Evolutionary conservation across 495 filamentous ascomycete species (phyloP), one percentile per base, ranked within the genome.

Genomic region (Friedmanniomyces simplex): DNA sequence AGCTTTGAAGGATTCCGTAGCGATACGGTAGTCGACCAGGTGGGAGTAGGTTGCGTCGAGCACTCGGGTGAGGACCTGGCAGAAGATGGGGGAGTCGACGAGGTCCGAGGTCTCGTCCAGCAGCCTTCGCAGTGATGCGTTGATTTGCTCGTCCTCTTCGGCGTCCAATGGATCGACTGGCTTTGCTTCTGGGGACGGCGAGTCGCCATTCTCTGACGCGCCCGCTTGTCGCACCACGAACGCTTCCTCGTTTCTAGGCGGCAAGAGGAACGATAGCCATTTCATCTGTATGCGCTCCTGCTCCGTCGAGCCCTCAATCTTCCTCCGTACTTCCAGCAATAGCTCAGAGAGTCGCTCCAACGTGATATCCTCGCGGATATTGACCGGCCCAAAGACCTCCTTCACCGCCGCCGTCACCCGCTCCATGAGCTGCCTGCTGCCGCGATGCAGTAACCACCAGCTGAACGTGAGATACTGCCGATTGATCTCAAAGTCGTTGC

Each of bases 401-500:
- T 83, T 84, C 21, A 97, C 93, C 1, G 88, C 87, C 1, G 70
- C 68, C 63, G 86, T 83, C 39, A 99, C 88, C 54, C 83, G 84
- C 54, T 80, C 74, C 81, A 86, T 84, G 54, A 97, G 72, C 46
- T 85, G 77, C 57, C 82, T 83, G 84, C 89, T 96, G 55, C 93
- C 93, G 37, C 83, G 82, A 72, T 97, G 89, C 42, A 99, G 77
- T 22, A 99, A 74, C 93, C 93, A 97, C 94, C 94, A 99, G 67
- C 87, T 91, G 70, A 97, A 95, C 51, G 89, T 89, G 36, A 99
- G 79, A 67, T 96, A 99, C 61, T 85, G 84, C 57, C 89, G 77
- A 71, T 98, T 97, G 37, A 90, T 93, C 63, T 95, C 89, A 61
- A 93, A 93, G 69, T 97, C 93, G 64, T 84, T 87, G 5, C 89